Base-by-base conservation (phyloP, 2,329 filamentous ascomycete species). In the Alternaria sp. region DNA sequence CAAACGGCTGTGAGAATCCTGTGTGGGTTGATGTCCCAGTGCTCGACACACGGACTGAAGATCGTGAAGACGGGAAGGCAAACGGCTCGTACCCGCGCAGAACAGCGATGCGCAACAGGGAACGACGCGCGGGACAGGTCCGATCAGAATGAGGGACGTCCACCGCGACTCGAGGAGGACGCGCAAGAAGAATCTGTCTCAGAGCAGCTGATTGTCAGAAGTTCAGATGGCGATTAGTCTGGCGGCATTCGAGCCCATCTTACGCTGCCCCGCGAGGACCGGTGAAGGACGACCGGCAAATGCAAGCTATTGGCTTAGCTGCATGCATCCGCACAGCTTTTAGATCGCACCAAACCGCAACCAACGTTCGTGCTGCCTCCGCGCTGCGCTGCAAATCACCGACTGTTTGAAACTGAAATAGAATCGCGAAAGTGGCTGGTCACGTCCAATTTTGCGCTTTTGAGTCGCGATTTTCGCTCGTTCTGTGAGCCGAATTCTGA, bases 181-280 rank as follows among this genome's bases (percentile, higher is more conserved):
- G 65, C 59, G 67, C 67, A 70, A 68, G 70, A 75, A 72, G 69
- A 76, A 62, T 59, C 66, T 64, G 62, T 61, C 65, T 66, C 60
- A 65, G 55, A 54, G 66, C 68, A 67, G 71, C 69, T 73, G 74
- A 73, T 61, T 64, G 63, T 61, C 57, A 64, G 62, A 65, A 65
- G 60, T 66, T 66, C 64, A 62, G 66, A 70, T 63, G 64, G 67
- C 59, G 57, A 66, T 57, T 61, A 62, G 61, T 66, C 59, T 61
- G 44, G 64, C 66, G 64, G 64, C 65, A 64, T 64, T 65, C 60
- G 66, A 61, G 66, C 63, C 59, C 71, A 70, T 68, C 68, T 72
- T 63, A 75, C 66, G 60, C 61, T 66, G 65, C 74, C 73, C 75
- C 74, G 71, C 75, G 65, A 68, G 53, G 65, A 76, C 76, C 76